Conservation (phyloP, 331 rosid genomes). For the Quercus phellos region DNA sequence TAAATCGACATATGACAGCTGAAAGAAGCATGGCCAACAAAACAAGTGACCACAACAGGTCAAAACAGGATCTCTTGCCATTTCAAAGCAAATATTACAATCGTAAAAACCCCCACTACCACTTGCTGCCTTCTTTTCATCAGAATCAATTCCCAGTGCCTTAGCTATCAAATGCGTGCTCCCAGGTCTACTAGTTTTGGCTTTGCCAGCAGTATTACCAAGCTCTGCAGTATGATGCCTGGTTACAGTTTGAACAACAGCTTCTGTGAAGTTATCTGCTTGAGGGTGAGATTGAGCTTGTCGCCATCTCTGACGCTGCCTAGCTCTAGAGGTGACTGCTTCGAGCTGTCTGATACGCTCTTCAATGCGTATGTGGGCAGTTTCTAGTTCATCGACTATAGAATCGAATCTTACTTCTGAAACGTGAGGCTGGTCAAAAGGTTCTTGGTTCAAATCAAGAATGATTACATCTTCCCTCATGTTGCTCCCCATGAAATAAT, state of each 20-base stretch:
- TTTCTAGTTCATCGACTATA: constrained; percentile 52
- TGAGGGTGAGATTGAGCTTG: constrained; percentile 22
- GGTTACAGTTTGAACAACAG: constrained; percentile 17
- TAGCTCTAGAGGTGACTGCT: constrained; percentile 46
- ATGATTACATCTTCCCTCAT: constrained; percentile 36
- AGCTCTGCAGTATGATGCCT: constrained; percentile 1
- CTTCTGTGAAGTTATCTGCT: constrained; percentile 15
- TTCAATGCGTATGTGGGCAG: constrained; percentile 49
- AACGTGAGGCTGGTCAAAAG: constrained; percentile 31
- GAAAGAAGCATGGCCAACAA: constrained; percentile 77
- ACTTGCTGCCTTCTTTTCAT: constrained; percentile 21
- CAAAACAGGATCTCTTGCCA: constrained; percentile 65
- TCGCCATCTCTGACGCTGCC: constrained; percentile 43
- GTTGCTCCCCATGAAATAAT: constrained; percentile 17
- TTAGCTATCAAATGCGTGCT: constrained; percentile 41
- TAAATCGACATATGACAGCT: constrained; percentile 40
- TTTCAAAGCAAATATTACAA: constrained; percentile 52
- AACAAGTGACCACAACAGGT: constrained; percentile 88
- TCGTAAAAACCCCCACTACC: constrained; percentile 42
- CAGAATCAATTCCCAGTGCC: constrained; percentile 45
- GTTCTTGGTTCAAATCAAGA: constrained; percentile 52
- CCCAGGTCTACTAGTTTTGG: constrained; percentile 22
- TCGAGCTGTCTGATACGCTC: constrained; percentile 54
- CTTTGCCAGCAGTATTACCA: constrained; percentile 8
- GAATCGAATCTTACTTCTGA: constrained; percentile 40